These are phyloP conservation scores for Catunica adiposa DNA, from an alignment of 2,329 filamentous ascomycete species.

Conservation along the genomic window DNA sequence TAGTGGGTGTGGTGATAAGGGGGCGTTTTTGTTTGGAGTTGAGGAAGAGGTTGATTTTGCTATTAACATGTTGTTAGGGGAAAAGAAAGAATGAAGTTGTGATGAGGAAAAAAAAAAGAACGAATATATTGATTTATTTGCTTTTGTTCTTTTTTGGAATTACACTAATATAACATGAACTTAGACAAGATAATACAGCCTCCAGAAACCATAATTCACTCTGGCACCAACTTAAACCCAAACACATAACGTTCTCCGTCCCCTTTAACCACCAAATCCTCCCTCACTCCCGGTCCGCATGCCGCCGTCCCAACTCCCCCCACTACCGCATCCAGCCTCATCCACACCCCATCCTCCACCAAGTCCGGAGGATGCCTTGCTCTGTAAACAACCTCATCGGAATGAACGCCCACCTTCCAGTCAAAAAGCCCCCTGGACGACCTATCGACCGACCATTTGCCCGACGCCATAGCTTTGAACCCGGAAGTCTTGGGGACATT, in stretches of 20 bases:
- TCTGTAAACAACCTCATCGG: constrained; percentile 33
- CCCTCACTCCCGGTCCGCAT: constrained; percentile 31
- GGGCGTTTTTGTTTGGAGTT: constrained; percentile 34
- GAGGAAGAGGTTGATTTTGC: constrained; percentile 28
- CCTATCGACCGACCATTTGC: neutral
- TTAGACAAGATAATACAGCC: neutral
- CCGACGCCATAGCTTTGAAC: neutral
- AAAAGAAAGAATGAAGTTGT: neutral
- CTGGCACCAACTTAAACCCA: constrained; percentile 23
- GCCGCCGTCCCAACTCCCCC: constrained; percentile 33
- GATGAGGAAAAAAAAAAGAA: no score
- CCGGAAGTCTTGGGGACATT: neutral
- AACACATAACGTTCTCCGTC: constrained; percentile 22
- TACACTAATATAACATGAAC: neutral
- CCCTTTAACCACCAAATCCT: constrained; percentile 28
- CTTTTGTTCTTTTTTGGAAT: neutral
- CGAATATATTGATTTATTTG: neutral
- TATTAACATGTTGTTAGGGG: constrained; percentile 18
- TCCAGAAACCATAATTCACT: constrained; percentile 16
- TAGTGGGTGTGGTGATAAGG: constrained; percentile 31
- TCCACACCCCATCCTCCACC: constrained; percentile 28
- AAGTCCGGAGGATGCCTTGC: constrained; percentile 50
- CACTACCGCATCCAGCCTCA: constrained; percentile 30
- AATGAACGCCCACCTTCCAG: constrained; percentile 34
- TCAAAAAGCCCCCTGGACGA: constrained; percentile 15